phyloP scores from a whole-genome alignment of 2,329 filamentous ascomycete genomes.

The Samsoniella hepiali region DNA sequence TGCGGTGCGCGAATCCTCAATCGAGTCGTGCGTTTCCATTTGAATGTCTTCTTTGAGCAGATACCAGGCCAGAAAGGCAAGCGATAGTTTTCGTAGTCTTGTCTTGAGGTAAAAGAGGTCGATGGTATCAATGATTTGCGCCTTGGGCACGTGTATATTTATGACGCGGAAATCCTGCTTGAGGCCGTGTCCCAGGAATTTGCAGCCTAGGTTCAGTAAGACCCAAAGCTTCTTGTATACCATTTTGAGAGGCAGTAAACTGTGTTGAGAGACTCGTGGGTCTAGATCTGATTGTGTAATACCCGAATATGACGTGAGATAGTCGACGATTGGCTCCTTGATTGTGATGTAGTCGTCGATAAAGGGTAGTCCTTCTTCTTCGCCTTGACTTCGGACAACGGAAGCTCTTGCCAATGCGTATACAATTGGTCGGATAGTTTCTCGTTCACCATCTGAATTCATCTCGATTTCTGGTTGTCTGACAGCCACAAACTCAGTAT shows the following conservation, averaged over 20 bases:
- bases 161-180: conserved; percentile 96
- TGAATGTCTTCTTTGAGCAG: conserved; percentile 94
- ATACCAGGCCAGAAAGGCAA: conserved; percentile 89
- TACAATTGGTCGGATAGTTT: conserved; percentile 86
- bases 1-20: conserved; percentile 91
- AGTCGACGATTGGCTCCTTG: conserved; percentile 88
- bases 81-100: conserved; percentile 79
- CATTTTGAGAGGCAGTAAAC: conserved; percentile 80
- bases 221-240: conserved; percentile 99
- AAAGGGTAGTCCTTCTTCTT: conserved; percentile 78
- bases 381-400: conserved; percentile 76
- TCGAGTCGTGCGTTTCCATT: conserved; percentile 85
- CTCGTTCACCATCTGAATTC: conserved; percentile 87
- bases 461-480: conserved; percentile 94
- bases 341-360: conserved; percentile 97
- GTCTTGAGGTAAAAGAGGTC: conserved; percentile 82
- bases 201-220: conserved; percentile 86
- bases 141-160: conserved; percentile 90
- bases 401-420: conserved; percentile 92
- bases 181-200: conserved; percentile 90
- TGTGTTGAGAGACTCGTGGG: conserved; percentile 71
- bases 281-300: conserved; percentile 85
- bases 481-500: conserved; percentile 93
- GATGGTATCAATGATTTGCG: conserved; percentile 91
- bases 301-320: conserved; percentile 90